Percentiles rank a stretch among this genome's conserved stretches.
Evolutionary conservation across 2,329 filamentous ascomycete genomes (phyloP).

Genomic region (Lomentospora prolificans): DNA sequence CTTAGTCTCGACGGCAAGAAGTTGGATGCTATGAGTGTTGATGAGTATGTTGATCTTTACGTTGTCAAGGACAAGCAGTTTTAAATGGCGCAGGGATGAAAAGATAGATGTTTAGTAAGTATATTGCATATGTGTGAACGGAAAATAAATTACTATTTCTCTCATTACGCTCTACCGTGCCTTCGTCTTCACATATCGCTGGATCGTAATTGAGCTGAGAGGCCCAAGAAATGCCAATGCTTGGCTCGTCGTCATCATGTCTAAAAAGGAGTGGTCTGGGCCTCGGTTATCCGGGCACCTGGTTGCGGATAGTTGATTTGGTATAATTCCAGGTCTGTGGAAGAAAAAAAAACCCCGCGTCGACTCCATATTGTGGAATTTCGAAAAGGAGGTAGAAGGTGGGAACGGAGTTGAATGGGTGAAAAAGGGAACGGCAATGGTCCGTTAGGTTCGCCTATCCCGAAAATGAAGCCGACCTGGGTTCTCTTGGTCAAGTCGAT

Average conservation of each 20-base stretch:
- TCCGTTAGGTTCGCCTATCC: neutral
- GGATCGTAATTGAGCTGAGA: too few relatives aligned
- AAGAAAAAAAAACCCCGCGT: too few relatives aligned
- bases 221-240: too few relatives aligned
- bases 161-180: neutral
- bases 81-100: neutral
- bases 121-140: neutral
- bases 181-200: too few relatives aligned
- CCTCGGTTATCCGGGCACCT: too few relatives aligned
- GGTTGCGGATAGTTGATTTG: too few relatives aligned
- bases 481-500: too few relatives aligned
- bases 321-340: too few relatives aligned
- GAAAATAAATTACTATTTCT: neutral
- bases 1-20: conserved; percentile 65
- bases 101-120: neutral
- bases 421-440: neutral
- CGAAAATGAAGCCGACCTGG: neutral
- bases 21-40: conserved; percentile 73
- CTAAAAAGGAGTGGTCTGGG: too few relatives aligned
- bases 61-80: conserved; percentile 54
- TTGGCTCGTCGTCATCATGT: too few relatives aligned
- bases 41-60: conserved; percentile 88
- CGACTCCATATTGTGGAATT: too few relatives aligned
- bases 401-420: neutral
- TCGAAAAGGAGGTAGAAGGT: neutral